phyloP scores from a whole-genome alignment of 352 stramenopile genomes.

The Hyaloperonospora brassicae region DNA sequence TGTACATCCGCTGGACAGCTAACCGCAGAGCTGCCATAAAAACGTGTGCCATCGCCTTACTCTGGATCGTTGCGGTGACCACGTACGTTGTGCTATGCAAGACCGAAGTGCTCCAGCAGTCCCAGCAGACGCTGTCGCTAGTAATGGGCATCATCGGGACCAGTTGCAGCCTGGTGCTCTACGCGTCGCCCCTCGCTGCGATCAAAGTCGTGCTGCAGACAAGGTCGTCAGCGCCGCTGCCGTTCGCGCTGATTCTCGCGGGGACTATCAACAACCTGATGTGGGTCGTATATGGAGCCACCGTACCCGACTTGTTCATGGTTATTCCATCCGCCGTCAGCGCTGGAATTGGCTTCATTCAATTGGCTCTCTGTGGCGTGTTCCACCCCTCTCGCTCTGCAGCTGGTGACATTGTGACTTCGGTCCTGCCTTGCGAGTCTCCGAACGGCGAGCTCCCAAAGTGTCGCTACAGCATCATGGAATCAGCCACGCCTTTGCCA shows the following conservation, averaged over 20 bases:
- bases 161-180: slow-evolving; percentile 50
- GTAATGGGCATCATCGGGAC: slow-evolving; percentile 40
- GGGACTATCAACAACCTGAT: slow-evolving; percentile 63
- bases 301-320: slow-evolving; percentile 51
- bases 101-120: slow-evolving; percentile 23
- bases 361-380: slow-evolving; percentile 51
- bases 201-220: slow-evolving; percentile 48
- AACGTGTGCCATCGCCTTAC: slow-evolving; percentile 22
- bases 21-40: slow-evolving; percentile 32
- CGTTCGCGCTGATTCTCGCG: slow-evolving; percentile 51
- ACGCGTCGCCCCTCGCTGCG: slow-evolving; percentile 51
- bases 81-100: slow-evolving; percentile 43
- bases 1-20: slow-evolving; percentile 40
- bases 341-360: slow-evolving; percentile 36
- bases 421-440: background rate
- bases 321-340: slow-evolving; percentile 46
- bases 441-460: slow-evolving; percentile 17
- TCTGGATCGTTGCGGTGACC: slow-evolving; percentile 37
- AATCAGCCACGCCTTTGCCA: slow-evolving; percentile 6
- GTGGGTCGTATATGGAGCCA: slow-evolving; percentile 60
- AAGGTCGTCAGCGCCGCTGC: slow-evolving; percentile 48
- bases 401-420: slow-evolving; percentile 12
- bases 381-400: slow-evolving; percentile 35
- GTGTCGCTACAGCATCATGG: slow-evolving; percentile 24
- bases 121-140: slow-evolving; percentile 21